Percentiles rank a stretch among this genome's conserved stretches.
Conservation (phyloP, 352 stramenopile genomes). For the Pythium vanterpoolii region DNA sequence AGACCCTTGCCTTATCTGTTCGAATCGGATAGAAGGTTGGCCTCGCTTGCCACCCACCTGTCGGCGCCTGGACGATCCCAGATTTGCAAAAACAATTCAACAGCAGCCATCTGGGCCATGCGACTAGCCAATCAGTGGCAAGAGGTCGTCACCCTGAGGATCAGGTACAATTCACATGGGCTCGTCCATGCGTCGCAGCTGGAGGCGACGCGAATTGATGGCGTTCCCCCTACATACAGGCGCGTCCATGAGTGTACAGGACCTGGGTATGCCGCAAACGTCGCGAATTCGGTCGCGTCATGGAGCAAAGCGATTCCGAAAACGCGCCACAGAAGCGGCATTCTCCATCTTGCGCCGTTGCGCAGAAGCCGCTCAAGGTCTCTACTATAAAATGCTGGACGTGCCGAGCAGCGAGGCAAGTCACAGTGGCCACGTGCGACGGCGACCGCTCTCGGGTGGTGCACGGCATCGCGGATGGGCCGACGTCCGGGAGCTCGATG, state of each 20-base stretch:
- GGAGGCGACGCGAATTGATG: constrained; percentile 23
- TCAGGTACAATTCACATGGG: not conserved
- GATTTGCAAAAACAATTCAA: not conserved
- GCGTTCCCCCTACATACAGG: constrained; percentile 23
- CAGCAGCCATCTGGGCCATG: constrained; percentile 2
- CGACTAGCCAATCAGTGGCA: constrained; percentile 1
- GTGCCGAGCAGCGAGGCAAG: not conserved
- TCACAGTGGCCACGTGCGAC: not conserved
- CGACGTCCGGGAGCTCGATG: constrained; percentile 22
- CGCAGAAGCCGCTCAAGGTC: not conserved
- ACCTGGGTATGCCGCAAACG: not conserved
- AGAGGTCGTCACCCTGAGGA: constrained; percentile 12
- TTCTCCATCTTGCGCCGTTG: constrained; percentile 7
- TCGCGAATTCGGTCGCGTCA: not conserved
- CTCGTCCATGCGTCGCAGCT: constrained; percentile 15
- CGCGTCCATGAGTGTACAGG: too few species aligned
- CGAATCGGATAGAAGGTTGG: too few species aligned
- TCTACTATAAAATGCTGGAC: not conserved
- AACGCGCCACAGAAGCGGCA: not conserved
- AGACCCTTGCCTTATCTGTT: too few species aligned
- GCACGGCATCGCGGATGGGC: constrained; percentile 14
- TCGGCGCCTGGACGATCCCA: constrained; percentile 6
- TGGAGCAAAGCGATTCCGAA: not conserved
- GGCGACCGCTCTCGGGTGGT: constrained; percentile 7
- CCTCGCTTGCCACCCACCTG: too few species aligned